phyloP scores from a whole-genome alignment of 106 monocot genomes.

The Apostasia shenzhenica region DNA sequence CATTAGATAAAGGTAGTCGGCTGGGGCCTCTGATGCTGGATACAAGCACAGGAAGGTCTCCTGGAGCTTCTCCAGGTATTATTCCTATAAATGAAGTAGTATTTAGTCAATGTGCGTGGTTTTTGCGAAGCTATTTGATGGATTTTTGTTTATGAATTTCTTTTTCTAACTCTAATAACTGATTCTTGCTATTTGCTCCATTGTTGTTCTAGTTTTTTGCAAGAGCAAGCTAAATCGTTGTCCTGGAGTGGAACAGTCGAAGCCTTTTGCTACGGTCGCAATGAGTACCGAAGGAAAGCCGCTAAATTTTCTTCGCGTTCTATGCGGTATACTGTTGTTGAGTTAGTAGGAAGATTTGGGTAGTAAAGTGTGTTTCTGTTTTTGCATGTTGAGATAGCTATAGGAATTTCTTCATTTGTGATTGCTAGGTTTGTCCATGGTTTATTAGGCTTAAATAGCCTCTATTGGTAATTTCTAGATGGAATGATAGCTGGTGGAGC shows the following conservation, averaged over 20 bases:
- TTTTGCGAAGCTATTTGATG: not conserved
- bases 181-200: not conserved
- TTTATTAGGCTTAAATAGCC: not conserved
- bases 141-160: not conserved
- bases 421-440: not conserved
- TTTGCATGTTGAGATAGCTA: not conserved
- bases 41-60: not conserved
- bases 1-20: too few relatives aligned
- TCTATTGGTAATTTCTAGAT: slow-evolving; percentile 29
- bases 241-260: slow-evolving; percentile 11
- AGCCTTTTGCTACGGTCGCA: slow-evolving; percentile 50
- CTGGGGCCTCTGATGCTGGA: not conserved
- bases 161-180: not conserved
- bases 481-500: slow-evolving; percentile 90
- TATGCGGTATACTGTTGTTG: slow-evolving; percentile 38
- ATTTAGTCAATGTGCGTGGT: too few relatives aligned
- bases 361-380: not conserved
- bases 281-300: slow-evolving; percentile 49
- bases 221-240: slow-evolving; percentile 11
- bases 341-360: not conserved
- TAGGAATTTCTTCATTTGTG: not conserved
- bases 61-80: not conserved
- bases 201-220: slow-evolving; percentile 40
- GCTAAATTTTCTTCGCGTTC: slow-evolving; percentile 56
- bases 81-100: not conserved